phyloP scores from a whole-genome alignment of 2,329 filamentous ascomycete species.

The Periconia digitata region DNA sequence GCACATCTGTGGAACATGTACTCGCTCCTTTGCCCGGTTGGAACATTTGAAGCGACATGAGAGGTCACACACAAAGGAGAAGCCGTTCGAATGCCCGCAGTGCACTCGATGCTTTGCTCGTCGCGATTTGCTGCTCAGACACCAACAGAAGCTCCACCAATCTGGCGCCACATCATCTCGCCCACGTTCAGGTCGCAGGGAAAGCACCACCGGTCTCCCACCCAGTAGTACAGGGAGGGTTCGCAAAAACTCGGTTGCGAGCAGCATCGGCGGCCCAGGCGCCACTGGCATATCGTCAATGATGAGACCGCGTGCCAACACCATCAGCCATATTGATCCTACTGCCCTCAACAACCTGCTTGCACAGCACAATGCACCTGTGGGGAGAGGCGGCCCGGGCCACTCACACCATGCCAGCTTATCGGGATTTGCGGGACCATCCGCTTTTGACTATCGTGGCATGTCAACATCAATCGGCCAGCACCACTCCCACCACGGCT shows the following conservation, averaged over 20 bases:
- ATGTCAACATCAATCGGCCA: slow-evolving; percentile 71
- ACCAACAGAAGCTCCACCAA: slow-evolving; percentile 98
- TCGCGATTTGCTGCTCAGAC: slow-evolving; percentile 84
- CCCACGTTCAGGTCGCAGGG: slow-evolving; percentile 78
- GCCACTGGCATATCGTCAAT: slow-evolving; percentile 61
- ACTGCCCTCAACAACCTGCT: slow-evolving; percentile 70
- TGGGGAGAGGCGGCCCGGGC: slow-evolving; percentile 53
- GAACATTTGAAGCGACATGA: slow-evolving; percentile 98
- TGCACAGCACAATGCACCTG: slow-evolving; percentile 56
- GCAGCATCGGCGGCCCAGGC: slow-evolving; percentile 52
- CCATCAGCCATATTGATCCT: slow-evolving; percentile 89
- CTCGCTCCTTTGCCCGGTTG: slow-evolving; percentile 87
- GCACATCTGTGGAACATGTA: slow-evolving; percentile 89
- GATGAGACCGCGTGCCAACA: slow-evolving; percentile 92
- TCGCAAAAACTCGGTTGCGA: slow-evolving; percentile 88
- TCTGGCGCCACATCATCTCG: slow-evolving; percentile 84
- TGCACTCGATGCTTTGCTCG: slow-evolving; percentile 94
- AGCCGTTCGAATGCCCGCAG: slow-evolving; percentile 96
- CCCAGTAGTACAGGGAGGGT: slow-evolving; percentile 71
- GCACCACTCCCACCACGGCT: slow-evolving; percentile 65
- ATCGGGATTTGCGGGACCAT: slow-evolving; percentile 59
- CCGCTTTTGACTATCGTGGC: slow-evolving; percentile 67
- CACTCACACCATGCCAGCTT: slow-evolving; percentile 75
- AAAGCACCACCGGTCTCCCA: slow-evolving; percentile 77
- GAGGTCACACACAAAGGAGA: slow-evolving; percentile 97